Evolutionary conservation across 805 yeast species (phyloP).

Genomic region (Sungouiella thailandica): DNA sequence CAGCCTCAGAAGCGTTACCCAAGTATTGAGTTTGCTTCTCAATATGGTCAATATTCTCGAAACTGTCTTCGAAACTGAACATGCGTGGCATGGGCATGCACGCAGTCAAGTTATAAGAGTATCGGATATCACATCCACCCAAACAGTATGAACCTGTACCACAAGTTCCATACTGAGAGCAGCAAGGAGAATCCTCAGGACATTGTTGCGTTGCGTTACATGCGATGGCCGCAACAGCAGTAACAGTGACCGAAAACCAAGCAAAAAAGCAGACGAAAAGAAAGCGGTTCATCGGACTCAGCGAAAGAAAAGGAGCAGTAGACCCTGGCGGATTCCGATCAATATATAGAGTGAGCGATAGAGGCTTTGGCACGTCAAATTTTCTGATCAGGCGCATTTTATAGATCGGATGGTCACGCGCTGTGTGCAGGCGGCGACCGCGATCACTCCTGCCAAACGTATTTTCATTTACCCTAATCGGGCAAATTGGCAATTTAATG

Average conservation of each 20-base stretch:
- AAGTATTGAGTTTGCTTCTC: slow-evolving; percentile 38
- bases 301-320: not conserved
- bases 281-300: not conserved
- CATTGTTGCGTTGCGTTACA: slow-evolving; percentile 58
- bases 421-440: not conserved
- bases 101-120: slow-evolving; percentile 57
- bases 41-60: slow-evolving; percentile 29
- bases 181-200: slow-evolving; percentile 81
- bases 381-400: not conserved
- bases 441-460: not conserved
- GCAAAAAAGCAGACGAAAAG: not conserved
- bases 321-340: no score
- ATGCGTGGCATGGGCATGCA: slow-evolving; percentile 88
- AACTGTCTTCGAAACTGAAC: slow-evolving; percentile 40
- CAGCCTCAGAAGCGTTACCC: slow-evolving; percentile 65
- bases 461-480: slow-evolving; percentile 1
- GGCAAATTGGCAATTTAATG: slow-evolving; percentile 1
- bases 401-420: not conserved
- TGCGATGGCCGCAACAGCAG: slow-evolving; percentile 10
- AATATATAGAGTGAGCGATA: no score
- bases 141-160: slow-evolving; percentile 76
- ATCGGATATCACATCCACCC: slow-evolving; percentile 82
- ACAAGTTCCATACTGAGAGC: slow-evolving; percentile 75
- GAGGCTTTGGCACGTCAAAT: no score
- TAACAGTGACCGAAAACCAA: not conserved